Evolutionary conservation across 139 green algal species (phyloP), one percentile per base, ranked within the genome.

Genomic region (Astrephomene gubernaculifera): DNA sequence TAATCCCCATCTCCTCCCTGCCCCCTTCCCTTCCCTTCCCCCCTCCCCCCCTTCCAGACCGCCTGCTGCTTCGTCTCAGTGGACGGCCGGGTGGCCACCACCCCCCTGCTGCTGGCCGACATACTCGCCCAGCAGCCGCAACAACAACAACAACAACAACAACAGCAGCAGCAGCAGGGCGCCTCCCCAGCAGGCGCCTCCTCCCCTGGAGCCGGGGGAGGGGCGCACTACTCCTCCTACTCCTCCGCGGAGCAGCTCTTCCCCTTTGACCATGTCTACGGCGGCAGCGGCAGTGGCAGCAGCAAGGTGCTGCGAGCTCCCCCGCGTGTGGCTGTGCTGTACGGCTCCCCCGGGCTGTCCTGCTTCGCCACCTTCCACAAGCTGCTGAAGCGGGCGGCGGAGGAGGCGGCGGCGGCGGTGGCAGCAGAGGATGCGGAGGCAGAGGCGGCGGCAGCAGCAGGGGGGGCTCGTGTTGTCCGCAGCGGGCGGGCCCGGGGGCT

Each of bases 311-410:
- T 17, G 49, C 14, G 49, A 57, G 49, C 17, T 17, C 49, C 49
- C 49, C 49, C 12, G 14, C 49, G 36, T 31, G 43, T 82, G 21
- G 49, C 87, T 4, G 70, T 94, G 6, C 70, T 94, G 79, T 91
- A 94, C 67, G 95, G 85, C 7, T 45, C 90, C 0, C 69, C 92
- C 29, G 96, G 94, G 27, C 90, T 91, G 10, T 31, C 61, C 0
- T 97, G 96, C 84, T 94, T 95, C 19, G 25, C 7, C 0, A 38
- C 27, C 0, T 57, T 98, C 61, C 92, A 98, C 80, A 31, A 63
- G 2, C 81, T 68, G 29, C 89, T 98, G 1, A n/a, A 61, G 53
- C 36, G 17, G 43, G 83, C 81, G n/a, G 39, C 63, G 6, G 61
- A 12, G n/a, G n/a, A n/a, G n/a, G n/a, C n/a, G n/a, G n/a, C n/a